Evolutionary conservation across 495 filamentous ascomycete species (phyloP).

Genomic region (Neurospora sp.): DNA sequence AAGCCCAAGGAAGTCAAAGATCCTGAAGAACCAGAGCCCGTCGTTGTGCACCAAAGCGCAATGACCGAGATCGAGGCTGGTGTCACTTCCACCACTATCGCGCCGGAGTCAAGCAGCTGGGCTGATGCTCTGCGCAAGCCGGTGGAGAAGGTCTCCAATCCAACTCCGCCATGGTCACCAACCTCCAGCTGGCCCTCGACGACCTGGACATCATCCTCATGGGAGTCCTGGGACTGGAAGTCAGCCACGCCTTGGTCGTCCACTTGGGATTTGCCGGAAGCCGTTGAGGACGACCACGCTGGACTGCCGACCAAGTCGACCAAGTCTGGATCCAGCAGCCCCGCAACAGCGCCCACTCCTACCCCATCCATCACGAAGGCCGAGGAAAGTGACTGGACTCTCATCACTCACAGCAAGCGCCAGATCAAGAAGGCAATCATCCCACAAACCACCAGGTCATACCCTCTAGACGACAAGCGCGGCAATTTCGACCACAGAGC

Average conservation of each 20-base stretch:
- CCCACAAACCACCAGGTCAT: fast-evolving
- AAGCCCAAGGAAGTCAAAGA: background rate
- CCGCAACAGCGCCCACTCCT: fast-evolving
- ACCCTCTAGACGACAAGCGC: background rate
- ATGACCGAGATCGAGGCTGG: background rate
- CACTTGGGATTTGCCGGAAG: fast-evolving
- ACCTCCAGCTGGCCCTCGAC: background rate
- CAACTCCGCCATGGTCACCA: background rate
- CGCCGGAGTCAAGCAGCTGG: background rate
- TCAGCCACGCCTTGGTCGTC: background rate
- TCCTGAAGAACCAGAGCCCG: background rate
- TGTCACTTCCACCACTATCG: background rate
- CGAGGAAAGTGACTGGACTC: background rate
- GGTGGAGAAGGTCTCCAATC: background rate
- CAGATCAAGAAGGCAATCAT: fast-evolving
- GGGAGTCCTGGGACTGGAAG: background rate
- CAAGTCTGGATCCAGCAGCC: fast-evolving
- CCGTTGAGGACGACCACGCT: background rate
- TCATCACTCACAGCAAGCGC: background rate
- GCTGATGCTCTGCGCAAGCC: background rate
- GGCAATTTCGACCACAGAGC: background rate
- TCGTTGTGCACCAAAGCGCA: background rate
- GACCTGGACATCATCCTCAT: background rate
- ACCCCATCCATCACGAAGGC: background rate
- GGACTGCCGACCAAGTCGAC: background rate